Conservation (phyloP, 73 alveolate species). For the Paramecium caudatum region DNA sequence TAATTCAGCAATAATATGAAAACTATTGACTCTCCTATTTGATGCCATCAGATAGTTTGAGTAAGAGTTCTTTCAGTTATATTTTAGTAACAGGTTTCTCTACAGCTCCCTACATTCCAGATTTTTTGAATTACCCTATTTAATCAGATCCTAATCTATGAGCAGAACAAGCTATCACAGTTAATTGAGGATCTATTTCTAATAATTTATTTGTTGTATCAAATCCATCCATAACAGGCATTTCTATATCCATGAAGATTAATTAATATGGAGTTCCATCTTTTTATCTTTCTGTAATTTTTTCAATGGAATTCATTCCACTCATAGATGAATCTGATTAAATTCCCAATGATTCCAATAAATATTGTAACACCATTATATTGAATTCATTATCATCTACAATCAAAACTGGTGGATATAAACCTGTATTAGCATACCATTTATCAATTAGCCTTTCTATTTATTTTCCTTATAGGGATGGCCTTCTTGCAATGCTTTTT, state of each 20-base stretch:
- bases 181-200: neutral
- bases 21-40: constrained; percentile 23
- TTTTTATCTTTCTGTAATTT: neutral
- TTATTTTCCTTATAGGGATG: neutral
- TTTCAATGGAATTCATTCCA: neutral
- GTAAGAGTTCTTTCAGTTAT: constrained; percentile 1
- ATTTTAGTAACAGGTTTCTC: constrained; percentile 1
- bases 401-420: neutral
- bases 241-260: constrained; percentile 25
- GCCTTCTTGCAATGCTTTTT: neutral
- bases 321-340: constrained; percentile 29
- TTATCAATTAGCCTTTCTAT: neutral
- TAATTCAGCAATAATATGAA: constrained; percentile 40
- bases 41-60: constrained; percentile 17
- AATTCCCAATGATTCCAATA: constrained; percentile 25
- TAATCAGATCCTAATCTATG: neutral
- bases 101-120: neutral
- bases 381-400: constrained; percentile 60
- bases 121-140: neutral
- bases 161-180: constrained; percentile 34
- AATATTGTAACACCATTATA: neutral
- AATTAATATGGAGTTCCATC: neutral
- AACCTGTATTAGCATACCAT: neutral
- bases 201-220: neutral
- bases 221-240: constrained; percentile 62